Percentiles rank a stretch among this genome's conserved stretches.
phyloP scores from a whole-genome alignment of 192 early-diverging fungal genomes.

The Entomortierella lignicola region DNA sequence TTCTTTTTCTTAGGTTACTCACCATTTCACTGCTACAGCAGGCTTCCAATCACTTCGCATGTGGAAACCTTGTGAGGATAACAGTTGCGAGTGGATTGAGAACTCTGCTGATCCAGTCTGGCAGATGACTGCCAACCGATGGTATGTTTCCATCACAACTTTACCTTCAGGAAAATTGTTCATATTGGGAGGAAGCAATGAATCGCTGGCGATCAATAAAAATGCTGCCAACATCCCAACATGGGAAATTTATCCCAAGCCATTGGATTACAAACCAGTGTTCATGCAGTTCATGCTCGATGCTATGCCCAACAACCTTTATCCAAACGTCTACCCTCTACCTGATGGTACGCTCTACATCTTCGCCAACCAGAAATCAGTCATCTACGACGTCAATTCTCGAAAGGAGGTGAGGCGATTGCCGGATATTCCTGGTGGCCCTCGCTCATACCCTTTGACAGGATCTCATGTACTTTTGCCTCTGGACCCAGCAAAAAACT shows the following conservation, averaged over 20 bases:
- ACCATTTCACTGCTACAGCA: conserved; percentile 35
- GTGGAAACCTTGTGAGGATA: conserved; percentile 61
- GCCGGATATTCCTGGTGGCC: conserved; percentile 59
- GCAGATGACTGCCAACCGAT: conserved; percentile 55
- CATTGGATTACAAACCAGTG: conserved; percentile 41
- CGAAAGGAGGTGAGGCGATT: conserved; percentile 33
- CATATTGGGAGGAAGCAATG: conserved; percentile 66
- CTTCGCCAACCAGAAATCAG: conserved; percentile 50
- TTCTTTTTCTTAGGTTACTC: conserved; percentile 40
- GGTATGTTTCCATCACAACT: conserved; percentile 31
- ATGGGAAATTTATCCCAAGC: conserved; percentile 54
- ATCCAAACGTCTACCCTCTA: conserved; percentile 50
- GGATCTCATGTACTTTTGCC: conserved; percentile 66
- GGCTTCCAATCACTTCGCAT: conserved; percentile 61
- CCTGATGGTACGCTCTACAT: conserved; percentile 55
- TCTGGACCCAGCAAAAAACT: conserved; percentile 65
- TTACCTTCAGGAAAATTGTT: conserved; percentile 62
- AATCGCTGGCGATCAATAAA: conserved; percentile 57
- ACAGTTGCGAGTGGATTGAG: conserved; percentile 59
- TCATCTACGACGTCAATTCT: conserved; percentile 32
- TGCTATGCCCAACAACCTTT: conserved; percentile 61
- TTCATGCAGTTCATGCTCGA: conserved; percentile 55
- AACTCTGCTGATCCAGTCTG: conserved; percentile 43
- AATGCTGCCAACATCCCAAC: conserved; percentile 60
- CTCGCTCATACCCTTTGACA: conserved; percentile 68